Evolutionary conservation across 2,329 filamentous ascomycete species (phyloP).

Genomic region (Mollisiaceae sp.): DNA sequence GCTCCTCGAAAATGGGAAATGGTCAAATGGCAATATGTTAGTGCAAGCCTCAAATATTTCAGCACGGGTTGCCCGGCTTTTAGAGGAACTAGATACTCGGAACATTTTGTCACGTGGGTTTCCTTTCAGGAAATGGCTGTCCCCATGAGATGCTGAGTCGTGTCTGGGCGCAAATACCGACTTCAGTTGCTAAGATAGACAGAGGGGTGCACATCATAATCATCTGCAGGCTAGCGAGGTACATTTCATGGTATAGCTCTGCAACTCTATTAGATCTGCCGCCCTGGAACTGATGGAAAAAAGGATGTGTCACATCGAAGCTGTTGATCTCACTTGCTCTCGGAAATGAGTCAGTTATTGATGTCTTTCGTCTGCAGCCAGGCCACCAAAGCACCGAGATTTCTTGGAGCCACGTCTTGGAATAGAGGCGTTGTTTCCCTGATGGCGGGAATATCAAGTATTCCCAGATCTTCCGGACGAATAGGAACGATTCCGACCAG

Average conservation of each 20-base stretch:
- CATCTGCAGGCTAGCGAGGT: neutral
- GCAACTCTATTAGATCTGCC: neutral
- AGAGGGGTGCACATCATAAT: neutral
- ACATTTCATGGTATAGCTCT: neutral
- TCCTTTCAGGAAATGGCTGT: neutral
- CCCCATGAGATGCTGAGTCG: neutral
- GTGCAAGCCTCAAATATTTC: neutral
- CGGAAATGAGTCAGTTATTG: neutral
- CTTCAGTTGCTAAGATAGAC: neutral
- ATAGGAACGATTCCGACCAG: neutral
- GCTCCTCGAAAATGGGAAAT: neutral
- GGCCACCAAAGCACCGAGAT: neutral
- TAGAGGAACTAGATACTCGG: neutral
- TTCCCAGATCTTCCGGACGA: neutral
- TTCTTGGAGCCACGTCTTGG: neutral
- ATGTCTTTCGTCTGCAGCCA: neutral
- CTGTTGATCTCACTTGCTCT: neutral
- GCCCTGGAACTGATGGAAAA: neutral
- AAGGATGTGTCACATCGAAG: neutral
- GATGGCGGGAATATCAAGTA: neutral
- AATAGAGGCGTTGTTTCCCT: neutral
- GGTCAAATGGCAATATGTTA: neutral
- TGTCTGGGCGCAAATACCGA: neutral
- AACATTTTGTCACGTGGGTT: neutral
- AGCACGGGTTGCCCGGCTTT: neutral